These are phyloP conservation scores for Isoetes taiwanensis DNA, from an alignment of 75 land plant genomes.

Conservation along the genomic window DNA sequence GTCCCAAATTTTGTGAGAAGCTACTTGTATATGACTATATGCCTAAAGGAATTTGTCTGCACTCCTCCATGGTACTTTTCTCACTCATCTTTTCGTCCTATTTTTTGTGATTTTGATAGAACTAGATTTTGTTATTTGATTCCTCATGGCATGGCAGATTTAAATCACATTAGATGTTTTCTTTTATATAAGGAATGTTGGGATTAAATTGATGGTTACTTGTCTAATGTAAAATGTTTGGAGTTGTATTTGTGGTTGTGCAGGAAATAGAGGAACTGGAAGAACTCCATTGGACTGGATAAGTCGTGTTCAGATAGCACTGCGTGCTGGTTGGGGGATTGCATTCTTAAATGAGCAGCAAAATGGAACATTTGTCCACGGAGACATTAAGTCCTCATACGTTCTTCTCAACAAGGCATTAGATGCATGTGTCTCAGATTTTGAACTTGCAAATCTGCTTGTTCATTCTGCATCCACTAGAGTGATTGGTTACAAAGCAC, in stretches of 20 bases:
- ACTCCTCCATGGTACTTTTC: slow-evolving; percentile 54
- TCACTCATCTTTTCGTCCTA: too few species aligned
- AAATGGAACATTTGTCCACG: slow-evolving; percentile 44
- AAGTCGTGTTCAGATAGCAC: slow-evolving; percentile 42
- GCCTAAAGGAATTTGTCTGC: slow-evolving; percentile 54
- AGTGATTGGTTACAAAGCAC: slow-evolving; percentile 26
- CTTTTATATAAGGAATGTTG: too few species aligned
- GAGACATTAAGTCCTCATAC: slow-evolving; percentile 74
- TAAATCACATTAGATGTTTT: too few species aligned
- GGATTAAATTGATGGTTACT: too few species aligned
- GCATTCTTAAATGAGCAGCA: slow-evolving; percentile 53
- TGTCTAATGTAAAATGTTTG: too few species aligned
- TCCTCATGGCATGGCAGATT: too few species aligned
- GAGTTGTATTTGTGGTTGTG: too few species aligned
- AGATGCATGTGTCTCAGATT: slow-evolving; percentile 65
- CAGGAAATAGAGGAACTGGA: slow-evolving; percentile 61
- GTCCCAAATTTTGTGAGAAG: too few species aligned
- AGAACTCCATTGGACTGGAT: slow-evolving; percentile 77
- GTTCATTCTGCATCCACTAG: slow-evolving; percentile 4
- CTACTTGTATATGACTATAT: slow-evolving; percentile 56
- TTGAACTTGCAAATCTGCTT: slow-evolving; percentile 38
- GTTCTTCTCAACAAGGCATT: slow-evolving; percentile 61
- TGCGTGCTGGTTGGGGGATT: slow-evolving; percentile 61
- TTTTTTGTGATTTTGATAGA: too few species aligned
- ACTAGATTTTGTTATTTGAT: too few species aligned